phyloP scores from a whole-genome alignment of 164 flowering plant species.

The Sedum album region DNA sequence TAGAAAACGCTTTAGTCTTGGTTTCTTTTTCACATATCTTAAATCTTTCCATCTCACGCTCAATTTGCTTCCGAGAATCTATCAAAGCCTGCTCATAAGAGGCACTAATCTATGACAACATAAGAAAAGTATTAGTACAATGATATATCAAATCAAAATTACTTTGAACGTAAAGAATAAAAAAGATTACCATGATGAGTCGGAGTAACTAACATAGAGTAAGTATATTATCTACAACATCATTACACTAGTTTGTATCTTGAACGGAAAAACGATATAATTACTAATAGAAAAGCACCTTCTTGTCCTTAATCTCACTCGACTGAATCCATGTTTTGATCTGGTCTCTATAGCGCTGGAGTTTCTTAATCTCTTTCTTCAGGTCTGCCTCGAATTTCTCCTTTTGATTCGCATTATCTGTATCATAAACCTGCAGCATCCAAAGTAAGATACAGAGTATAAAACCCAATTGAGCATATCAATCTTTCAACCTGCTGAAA shows the following conservation, averaged over 20 bases:
- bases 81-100: slow-evolving; percentile 99
- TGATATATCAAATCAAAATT: not conserved
- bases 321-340: slow-evolving; percentile 99
- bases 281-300: slow-evolving; percentile 47
- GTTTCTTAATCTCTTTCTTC: slow-evolving; percentile 97
- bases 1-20: slow-evolving; percentile 97
- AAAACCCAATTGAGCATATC: too few relatives aligned
- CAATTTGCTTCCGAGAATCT: slow-evolving; percentile 95
- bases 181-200: not conserved
- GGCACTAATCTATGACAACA: slow-evolving; percentile 92
- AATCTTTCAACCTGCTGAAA: too few relatives aligned
- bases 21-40: slow-evolving; percentile 99
- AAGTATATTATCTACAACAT: not conserved
- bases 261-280: not conserved
- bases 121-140: slow-evolving; percentile 7
- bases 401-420: slow-evolving; percentile 96
- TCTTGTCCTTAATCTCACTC: slow-evolving; percentile 96
- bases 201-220: not conserved
- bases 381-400: slow-evolving; percentile 98
- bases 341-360: slow-evolving; percentile 96
- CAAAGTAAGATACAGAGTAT: not conserved
- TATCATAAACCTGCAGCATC: slow-evolving; percentile 76
- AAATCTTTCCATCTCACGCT: slow-evolving; percentile 98
- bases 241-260: not conserved
- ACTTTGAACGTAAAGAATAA: not conserved